Evolutionary conservation across 2,329 filamentous ascomycete genomes (phyloP).

Genomic region (Sporothrix brasiliensis): DNA sequence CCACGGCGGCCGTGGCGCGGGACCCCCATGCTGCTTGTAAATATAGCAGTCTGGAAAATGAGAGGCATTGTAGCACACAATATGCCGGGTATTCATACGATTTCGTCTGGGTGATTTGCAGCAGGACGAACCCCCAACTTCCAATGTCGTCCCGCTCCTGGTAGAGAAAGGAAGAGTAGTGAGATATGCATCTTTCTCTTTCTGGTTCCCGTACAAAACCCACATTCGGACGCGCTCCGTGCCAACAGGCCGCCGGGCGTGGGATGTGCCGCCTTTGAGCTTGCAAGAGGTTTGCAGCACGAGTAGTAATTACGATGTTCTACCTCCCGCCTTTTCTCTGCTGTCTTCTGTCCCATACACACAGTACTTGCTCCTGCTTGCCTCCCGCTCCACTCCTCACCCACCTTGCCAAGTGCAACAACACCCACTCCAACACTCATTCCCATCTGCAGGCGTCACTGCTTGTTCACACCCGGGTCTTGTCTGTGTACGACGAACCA

Average conservation of each 20-base stretch:
- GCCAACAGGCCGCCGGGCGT: not conserved
- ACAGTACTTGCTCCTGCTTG: not conserved
- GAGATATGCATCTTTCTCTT: not conserved
- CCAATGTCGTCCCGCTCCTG: constrained; percentile 13
- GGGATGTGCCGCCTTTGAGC: not conserved
- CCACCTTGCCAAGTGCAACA: not conserved
- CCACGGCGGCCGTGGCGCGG: constrained; percentile 2
- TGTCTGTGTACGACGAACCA: not conserved
- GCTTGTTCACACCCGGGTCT: constrained; percentile 7
- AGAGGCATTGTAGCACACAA: not conserved
- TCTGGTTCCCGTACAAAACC: not conserved
- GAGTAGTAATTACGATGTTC: not conserved
- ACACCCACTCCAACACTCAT: constrained; percentile 27
- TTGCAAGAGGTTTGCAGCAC: constrained; percentile 10
- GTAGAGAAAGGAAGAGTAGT: not conserved
- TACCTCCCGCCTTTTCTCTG: not conserved
- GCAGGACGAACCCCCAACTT: not conserved
- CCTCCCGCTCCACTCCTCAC: not conserved
- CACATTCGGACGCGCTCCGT: not conserved
- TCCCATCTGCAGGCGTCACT: not conserved
- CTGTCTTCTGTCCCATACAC: not conserved
- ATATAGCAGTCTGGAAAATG: too few species aligned
- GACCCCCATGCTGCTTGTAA: constrained; percentile 11
- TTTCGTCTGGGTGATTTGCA: not conserved
- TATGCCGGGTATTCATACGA: constrained; percentile 7